Evolutionary conservation across 495 filamentous ascomycete species (phyloP).

Genomic region (Penicillium egyptiacum): DNA sequence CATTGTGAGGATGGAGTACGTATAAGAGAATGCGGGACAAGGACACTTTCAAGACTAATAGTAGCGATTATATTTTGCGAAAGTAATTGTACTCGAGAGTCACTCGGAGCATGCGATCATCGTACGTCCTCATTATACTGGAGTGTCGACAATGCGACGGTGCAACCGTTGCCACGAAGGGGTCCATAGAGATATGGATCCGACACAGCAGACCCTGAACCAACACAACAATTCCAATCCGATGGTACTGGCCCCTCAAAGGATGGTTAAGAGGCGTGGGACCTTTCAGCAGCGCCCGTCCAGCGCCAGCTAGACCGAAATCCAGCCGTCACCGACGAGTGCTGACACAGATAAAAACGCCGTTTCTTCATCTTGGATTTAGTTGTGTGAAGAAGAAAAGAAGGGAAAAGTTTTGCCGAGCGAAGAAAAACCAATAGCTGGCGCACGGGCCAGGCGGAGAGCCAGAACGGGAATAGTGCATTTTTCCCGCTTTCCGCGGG

Average conservation of each 20-base stretch:
- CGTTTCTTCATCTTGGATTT: constrained; percentile 57
- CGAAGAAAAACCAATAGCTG: constrained; percentile 17
- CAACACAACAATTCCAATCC: constrained; percentile 49
- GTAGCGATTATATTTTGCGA: background rate
- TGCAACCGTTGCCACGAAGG: constrained; percentile 1
- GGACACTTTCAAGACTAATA: background rate
- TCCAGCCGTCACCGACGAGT: constrained; percentile 40
- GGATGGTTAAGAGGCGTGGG: constrained; percentile 51
- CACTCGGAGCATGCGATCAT: constrained; percentile 3
- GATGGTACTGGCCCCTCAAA: constrained; percentile 45
- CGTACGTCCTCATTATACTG: background rate
- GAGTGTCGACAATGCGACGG: constrained; percentile 4
- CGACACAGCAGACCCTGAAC: background rate
- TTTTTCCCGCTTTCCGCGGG: constrained; percentile 45
- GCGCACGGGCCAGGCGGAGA: constrained; percentile 37
- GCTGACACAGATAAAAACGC: constrained; percentile 45
- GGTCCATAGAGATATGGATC: background rate
- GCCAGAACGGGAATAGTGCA: constrained; percentile 27
- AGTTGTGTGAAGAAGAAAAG: constrained; percentile 52
- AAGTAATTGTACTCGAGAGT: background rate
- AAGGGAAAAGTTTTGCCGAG: constrained; percentile 23
- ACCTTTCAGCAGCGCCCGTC: constrained; percentile 54
- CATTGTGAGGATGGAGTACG: background rate
- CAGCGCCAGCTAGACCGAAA: constrained; percentile 30
- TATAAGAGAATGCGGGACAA: background rate